Evolutionary conservation across 2,329 filamentous ascomycete species (phyloP).

Genomic region (Clonostachys sp.): DNA sequence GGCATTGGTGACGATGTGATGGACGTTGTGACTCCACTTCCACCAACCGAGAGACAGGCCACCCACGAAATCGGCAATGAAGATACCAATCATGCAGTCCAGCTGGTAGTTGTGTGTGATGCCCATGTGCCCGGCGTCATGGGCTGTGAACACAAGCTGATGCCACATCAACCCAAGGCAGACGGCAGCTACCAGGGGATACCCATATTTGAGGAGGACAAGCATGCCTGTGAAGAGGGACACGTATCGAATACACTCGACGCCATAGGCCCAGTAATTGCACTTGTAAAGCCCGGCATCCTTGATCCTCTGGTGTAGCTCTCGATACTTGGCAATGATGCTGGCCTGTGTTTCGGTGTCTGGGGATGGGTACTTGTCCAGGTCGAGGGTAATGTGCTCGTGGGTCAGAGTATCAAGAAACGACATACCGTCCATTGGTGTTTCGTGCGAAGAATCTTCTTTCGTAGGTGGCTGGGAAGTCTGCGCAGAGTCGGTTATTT

Average conservation of each 20-base stretch:
- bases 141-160: slow-evolving; percentile 87
- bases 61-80: slow-evolving; percentile 85
- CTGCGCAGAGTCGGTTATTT: slow-evolving; percentile 13
- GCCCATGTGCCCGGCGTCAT: slow-evolving; percentile 95
- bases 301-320: slow-evolving; percentile 65
- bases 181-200: slow-evolving; percentile 66
- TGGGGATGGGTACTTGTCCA: slow-evolving; percentile 74
- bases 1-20: slow-evolving; percentile 93
- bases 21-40: slow-evolving; percentile 94
- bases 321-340: slow-evolving; percentile 79
- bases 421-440: slow-evolving; percentile 43
- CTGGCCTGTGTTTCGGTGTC: slow-evolving; percentile 68
- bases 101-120: slow-evolving; percentile 87
- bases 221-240: slow-evolving; percentile 58
- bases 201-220: slow-evolving; percentile 54
- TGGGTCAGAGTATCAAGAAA: slow-evolving; percentile 71
- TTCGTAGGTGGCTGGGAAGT: neutral
- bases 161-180: slow-evolving; percentile 88
- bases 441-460: slow-evolving; percentile 31
- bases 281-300: slow-evolving; percentile 78
- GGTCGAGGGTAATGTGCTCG: slow-evolving; percentile 71
- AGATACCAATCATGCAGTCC: slow-evolving; percentile 82
- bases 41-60: slow-evolving; percentile 94
- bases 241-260: slow-evolving; percentile 70
- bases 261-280: slow-evolving; percentile 74